Base-by-base conservation (phyloP, 768 basidiomycete species). In the Pholiota molesta region DNA sequence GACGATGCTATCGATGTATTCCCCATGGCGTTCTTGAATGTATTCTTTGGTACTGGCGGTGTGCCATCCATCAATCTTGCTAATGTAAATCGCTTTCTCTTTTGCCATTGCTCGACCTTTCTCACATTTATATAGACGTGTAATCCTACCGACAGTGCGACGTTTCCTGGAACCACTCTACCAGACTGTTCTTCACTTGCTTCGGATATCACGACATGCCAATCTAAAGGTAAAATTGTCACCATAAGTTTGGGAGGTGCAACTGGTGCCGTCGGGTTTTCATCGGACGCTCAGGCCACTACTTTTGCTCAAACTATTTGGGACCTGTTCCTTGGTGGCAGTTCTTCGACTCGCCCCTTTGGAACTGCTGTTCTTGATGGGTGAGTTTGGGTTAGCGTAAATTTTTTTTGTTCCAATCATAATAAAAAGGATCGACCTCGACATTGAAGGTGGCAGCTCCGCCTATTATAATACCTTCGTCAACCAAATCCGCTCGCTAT, bases 281-380 rank as follows among this genome's bases (percentile, higher is more conserved):
- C 78, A 44, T 84, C 81, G 51, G 87, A 86, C 60, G 72, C 77
- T 2, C 83, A 89, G 65, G 90, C 85, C 2, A 67, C 73, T 13
- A 71, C 77, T 3, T 91, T 89, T 69, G 90, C 86, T 0, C 77
- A 86, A 56, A 86, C 84, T 0, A 84, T 92, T 55, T 92, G 91
- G 91, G 78, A 89, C 68, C 62, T 89, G 53, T 91, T 91, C 72
- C 75, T 92, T 29, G 90, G 89, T 19, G 80, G 79, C 16, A 74
- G 66, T 44, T 81, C 80, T 14, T 76, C 79, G 28, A 89, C 84
- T 16, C 81, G 90, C 61, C 91, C 90, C 0, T 92, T 92, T 66
- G 91, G 91, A 26, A 73, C 65, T 62, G 91, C 89, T 2, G 80
- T 91, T 54, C 78, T 92, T 26, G 90, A 92, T 66, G 91, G 91